Base-by-base conservation (phyloP, 164 flowering plant species). In the Aristolochia fimbriata region DNA sequence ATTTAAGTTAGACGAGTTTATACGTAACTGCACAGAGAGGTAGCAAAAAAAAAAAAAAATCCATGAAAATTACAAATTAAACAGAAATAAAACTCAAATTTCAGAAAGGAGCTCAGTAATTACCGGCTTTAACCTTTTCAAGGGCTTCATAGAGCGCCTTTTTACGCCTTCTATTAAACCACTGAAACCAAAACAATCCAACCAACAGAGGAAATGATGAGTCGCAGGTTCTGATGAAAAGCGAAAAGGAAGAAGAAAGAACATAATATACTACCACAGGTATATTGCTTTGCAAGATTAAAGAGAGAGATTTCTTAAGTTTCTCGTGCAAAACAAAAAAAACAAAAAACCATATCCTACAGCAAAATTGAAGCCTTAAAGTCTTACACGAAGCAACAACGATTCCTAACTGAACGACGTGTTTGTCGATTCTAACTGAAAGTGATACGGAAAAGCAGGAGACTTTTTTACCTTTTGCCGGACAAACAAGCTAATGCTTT, bases 121-220 rank as follows among this genome's bases (percentile, higher is more conserved):
- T 76, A 94, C 99, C 99, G 53, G 86, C 73, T 78, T 94, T 94
- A 61, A 94, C 87, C 73, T 87, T 93, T 72, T 88, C 96, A 61
- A 93, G 71, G 62, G 97, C 97, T 62, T 88, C 99, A 64, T 60
- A 80, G 23, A 93, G 71, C 57, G 91, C 92, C 47, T 47, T 79
- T 80, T 91, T 91, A 59, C 69, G 84, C 75, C 67, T 79, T 16
- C 80, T 71, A 15, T 80, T 74, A 17, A 94, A 78, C 80, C 77
- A 83, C 99, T 94, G 83, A 62, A 68, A 53, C 19, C 22, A 52
- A 53, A n/a, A 53, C 9, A 25, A 54, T 11, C 15, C 30, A 54
- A 54, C 2, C n/a, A 22, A 8, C 53, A 48, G 2, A 19, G 24
- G 27, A 23, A 16, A 3, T 54, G 21, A 45, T n/a, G 16, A n/a